Evolutionary conservation across 2,329 filamentous ascomycete species (phyloP), one percentile per base, ranked within the genome.

Genomic region (Trichoderma atroviride): DNA sequence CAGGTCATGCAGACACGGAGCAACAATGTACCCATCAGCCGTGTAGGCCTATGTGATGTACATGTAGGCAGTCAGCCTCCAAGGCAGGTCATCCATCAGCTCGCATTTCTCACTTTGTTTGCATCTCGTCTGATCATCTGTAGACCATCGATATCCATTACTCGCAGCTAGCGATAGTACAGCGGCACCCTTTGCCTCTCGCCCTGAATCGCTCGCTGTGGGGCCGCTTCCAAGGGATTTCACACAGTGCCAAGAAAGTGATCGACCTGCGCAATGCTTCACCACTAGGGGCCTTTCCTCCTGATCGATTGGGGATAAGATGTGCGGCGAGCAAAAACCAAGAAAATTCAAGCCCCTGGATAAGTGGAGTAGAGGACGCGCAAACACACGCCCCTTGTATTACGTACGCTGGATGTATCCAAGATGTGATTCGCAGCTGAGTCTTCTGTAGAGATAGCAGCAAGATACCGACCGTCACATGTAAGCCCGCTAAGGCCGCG

Each of bases 341-440:
- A 43, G 22, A 68, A 27, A 53, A 60, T 59, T n/a, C 11, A 68
- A 68, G 63, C 65, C 65, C 65, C 65, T 68, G 65, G 65, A 68
- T 59, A 60, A 68, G 65, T 68, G 65, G 65, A 57, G 22, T 24
- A 24, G 40, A 33, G 43, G 65, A 60, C 65, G 56, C 65, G 65
- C 65, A 59, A 68, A 68, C 65, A 52, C 27, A 52, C 24, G n/a
- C 52, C 27, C 27, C 40, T 43, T 43, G 40, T 43, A 43, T 19
- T 43, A n/a, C 19, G 40, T 43, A 43, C 37, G 5, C 14, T n/a
- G 2, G 6, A n/a, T n/a, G 6, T n/a, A 14, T 27, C n/a, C 10
- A 5, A 40, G 6, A 19, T 43, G 37, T 43, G 6, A n/a, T 43
- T 43, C 40, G 40, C 19, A 43, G 35, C 14, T 27, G 9, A 5